Evolutionary conservation across 352 stramenopile genomes (phyloP), one percentile per base, ranked within the genome.

Genomic region (Pythium brachiatum): DNA sequence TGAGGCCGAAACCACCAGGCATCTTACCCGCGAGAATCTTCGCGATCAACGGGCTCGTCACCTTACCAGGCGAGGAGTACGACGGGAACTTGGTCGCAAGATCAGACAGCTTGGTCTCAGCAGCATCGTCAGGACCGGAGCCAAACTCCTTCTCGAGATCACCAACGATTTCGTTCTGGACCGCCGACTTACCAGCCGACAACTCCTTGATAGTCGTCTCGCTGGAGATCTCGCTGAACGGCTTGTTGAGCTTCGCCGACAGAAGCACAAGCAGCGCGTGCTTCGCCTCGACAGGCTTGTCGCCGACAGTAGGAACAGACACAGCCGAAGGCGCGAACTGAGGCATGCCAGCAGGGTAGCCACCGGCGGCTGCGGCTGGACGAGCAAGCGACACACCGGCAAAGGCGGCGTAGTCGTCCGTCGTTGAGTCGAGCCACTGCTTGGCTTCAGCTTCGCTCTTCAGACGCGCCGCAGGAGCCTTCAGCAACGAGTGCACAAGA

Each of bases 111-210:
- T 91, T 92, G 57, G 85, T 78, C 39, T 96, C 87, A 27, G 82
- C 83, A 8, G 76, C 84, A 43, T 91, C 86, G 26, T 95, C 88
- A 11, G 77, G 74, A 12, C 64, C 74, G n/a, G 76, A 86, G 26
- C 85, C 86, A 29, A 96, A 96, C 70, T 96, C 88, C 64, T 83
- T 88, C 70, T 89, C 85, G 36, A 96, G 34, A 16, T 96, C 88
- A 15, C 86, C 87, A 31, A 93, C 77, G 25, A 96, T 81, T 70
- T 96, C 88, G 60, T 96, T 96, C 60, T 96, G 86, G n/a, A 95
- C 69, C 25, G 88, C 84, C 8, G 80, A 94, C 69, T 95, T 95
- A 39, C 86, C 88, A 16, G 79, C 85, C 38, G 79, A 67, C 3
- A 95, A 64, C 50, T 89, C 81, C 72, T 95, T 92, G 62, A 96